These are phyloP conservation scores for Penicillium sp. DNA, from an alignment of 2,329 filamentous ascomycete species.

Conservation along the genomic window DNA sequence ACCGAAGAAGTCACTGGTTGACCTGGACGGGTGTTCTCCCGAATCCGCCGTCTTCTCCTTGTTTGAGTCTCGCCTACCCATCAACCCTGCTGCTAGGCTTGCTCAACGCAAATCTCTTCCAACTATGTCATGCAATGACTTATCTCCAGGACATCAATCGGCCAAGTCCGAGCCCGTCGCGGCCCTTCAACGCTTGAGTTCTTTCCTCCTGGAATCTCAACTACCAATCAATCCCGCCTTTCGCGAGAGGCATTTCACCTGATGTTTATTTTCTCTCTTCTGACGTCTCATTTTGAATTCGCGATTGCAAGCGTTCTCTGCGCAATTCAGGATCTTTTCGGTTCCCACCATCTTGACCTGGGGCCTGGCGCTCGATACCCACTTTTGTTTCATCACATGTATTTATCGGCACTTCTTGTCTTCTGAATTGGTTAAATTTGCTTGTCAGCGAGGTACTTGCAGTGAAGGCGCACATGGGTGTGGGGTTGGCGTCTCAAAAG, in stretches of 20 bases:
- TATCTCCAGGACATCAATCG: neutral
- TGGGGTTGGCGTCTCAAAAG: conserved; percentile 24
- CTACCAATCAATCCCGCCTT: conserved; percentile 29
- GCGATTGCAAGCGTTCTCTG: conserved; percentile 6
- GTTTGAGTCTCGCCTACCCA: conserved; percentile 4
- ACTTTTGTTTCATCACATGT: conserved; percentile 25
- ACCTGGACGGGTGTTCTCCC: neutral
- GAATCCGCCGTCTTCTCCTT: neutral
- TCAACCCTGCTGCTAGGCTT: conserved; percentile 6
- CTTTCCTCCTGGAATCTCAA: conserved; percentile 13
- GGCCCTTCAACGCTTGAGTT: neutral
- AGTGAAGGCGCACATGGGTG: conserved; percentile 17
- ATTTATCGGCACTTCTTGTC: conserved; percentile 20
- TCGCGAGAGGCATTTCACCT: conserved; percentile 10
- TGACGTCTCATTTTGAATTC: conserved; percentile 1
- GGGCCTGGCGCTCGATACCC: conserved; percentile 25
- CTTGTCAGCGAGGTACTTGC: conserved; percentile 12
- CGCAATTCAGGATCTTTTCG: conserved; percentile 14
- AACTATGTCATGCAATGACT: conserved; percentile 3
- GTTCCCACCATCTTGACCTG: conserved; percentile 7
- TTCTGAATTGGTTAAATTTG: conserved; percentile 14
- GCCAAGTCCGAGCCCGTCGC: neutral
- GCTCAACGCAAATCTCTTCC: conserved; percentile 8
- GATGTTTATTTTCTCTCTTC: neutral
- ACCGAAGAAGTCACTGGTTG: neutral